Evolutionary conservation across 768 basidiomycete genomes (phyloP).

Genomic region (Suillus brevipes): DNA sequence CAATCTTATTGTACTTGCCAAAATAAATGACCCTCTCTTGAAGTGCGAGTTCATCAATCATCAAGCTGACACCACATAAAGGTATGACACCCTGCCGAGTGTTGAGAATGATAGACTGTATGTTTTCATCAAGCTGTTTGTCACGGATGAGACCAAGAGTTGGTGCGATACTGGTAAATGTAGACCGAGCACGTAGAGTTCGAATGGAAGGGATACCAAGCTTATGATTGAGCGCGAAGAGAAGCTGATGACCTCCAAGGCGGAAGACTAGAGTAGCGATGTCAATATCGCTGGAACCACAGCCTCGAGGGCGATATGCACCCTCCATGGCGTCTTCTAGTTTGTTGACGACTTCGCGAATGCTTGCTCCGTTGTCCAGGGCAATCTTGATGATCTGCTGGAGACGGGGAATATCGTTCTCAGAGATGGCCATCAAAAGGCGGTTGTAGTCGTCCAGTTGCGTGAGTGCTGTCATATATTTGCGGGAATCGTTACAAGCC

Average conservation of each 20-base stretch:
- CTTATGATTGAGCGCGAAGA: slow-evolving; percentile 16
- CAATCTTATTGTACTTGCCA: slow-evolving; percentile 7
- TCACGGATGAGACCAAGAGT: neutral
- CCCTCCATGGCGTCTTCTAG: slow-evolving; percentile 11
- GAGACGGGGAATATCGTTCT: slow-evolving; percentile 11
- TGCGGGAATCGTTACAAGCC: no score
- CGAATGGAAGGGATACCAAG: slow-evolving; percentile 15
- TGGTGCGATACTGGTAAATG: slow-evolving; percentile 12
- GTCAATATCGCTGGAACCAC: slow-evolving; percentile 5
- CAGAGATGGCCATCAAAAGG: slow-evolving; percentile 6
- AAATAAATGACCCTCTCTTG: slow-evolving; percentile 11
- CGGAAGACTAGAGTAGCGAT: slow-evolving; percentile 10
- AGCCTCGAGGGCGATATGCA: neutral
- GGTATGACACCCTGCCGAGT: neutral
- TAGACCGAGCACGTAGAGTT: slow-evolving; percentile 9
- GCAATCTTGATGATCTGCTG: slow-evolving; percentile 7
- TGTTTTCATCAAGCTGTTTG: neutral
- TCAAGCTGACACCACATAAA: slow-evolving; percentile 7
- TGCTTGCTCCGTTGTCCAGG: slow-evolving; percentile 13
- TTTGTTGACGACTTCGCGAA: slow-evolving; percentile 1
- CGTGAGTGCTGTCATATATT: no score
- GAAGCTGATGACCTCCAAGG: slow-evolving; percentile 13
- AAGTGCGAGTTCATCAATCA: slow-evolving; percentile 16
- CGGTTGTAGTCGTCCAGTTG: no score
- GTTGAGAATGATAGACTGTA: neutral